Conservation (phyloP, 371 early-diverging fungal genomes). For the Polyrhizophydium stewartii region DNA sequence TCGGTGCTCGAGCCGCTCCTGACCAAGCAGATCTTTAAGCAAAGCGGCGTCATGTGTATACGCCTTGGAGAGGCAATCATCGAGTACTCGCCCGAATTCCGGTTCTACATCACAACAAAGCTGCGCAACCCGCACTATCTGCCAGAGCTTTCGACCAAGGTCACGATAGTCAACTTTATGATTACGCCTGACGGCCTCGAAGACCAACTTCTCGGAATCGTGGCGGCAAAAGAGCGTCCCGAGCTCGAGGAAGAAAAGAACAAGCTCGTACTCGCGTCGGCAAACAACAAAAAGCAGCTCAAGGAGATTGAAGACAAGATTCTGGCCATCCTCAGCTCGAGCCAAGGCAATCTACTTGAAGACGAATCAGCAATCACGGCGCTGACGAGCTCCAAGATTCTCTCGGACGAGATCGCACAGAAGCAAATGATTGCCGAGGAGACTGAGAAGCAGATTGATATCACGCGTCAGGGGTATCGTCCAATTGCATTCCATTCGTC, state of each 20-base stretch:
- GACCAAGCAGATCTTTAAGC: constrained; percentile 50
- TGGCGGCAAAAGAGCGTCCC: constrained; percentile 51
- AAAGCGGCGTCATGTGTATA: constrained; percentile 50
- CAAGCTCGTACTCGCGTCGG: constrained; percentile 42
- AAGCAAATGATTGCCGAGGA: constrained; percentile 52
- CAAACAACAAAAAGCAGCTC: constrained; percentile 50
- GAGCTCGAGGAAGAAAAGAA: constrained; percentile 57
- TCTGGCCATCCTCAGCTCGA: constrained; percentile 43
- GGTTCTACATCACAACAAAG: constrained; percentile 54
- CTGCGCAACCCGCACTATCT: constrained; percentile 55
- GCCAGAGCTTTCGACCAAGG: constrained; percentile 54
- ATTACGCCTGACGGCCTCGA: constrained; percentile 56
- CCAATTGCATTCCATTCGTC: constrained; percentile 54
- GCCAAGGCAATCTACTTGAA: constrained; percentile 51
- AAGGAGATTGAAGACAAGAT: constrained; percentile 57
- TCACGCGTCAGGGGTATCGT: constrained; percentile 49
- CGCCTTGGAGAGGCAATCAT: constrained; percentile 48
- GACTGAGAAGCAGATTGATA: constrained; percentile 53
- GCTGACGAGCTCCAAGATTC: constrained; percentile 45
- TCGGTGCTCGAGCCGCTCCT: constrained; percentile 50
- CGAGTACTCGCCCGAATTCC: constrained; percentile 50
- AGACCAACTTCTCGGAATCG: constrained; percentile 54
- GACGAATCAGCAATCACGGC: constrained; percentile 52
- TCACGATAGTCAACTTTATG: constrained; percentile 57
- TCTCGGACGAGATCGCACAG: constrained; percentile 53